phyloP scores from a whole-genome alignment of 805 yeast genomes.

The Candida insectalens region DNA sequence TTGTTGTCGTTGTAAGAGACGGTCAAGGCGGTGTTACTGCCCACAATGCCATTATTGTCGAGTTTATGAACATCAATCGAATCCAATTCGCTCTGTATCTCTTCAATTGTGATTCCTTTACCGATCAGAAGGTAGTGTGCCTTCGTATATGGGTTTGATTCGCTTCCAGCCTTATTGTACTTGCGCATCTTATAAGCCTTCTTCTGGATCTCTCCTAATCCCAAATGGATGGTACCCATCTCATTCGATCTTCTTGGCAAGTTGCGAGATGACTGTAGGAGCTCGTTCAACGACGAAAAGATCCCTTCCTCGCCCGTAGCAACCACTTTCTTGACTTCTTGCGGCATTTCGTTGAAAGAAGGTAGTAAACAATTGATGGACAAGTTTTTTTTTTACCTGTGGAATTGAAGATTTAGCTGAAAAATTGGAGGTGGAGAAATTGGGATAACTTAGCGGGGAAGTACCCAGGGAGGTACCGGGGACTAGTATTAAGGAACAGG shows the following conservation, averaged over 20 bases:
- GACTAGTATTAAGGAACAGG: too few species aligned
- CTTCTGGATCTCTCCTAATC: constrained; percentile 67
- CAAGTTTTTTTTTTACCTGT: not conserved
- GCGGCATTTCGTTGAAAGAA: too few species aligned
- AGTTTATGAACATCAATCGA: constrained; percentile 23
- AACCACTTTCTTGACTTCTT: not conserved
- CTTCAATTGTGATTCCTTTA: constrained; percentile 81
- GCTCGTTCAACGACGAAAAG: constrained; percentile 43
- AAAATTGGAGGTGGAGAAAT: too few species aligned
- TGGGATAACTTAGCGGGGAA: too few species aligned
- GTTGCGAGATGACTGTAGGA: constrained; percentile 67
- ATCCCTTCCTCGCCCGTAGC: constrained; percentile 4
- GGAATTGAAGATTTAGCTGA: too few species aligned
- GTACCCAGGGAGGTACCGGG: too few species aligned
- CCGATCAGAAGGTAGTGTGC: constrained; percentile 87
- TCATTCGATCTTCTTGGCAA: constrained; percentile 59
- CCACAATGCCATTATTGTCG: constrained; percentile 3
- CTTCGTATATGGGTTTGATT: constrained; percentile 40
- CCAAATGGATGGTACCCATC: constrained; percentile 72
- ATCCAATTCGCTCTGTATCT: constrained; percentile 54
- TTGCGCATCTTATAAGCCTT: constrained; percentile 52
- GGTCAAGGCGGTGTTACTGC: not conserved
- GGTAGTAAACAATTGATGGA: too few species aligned
- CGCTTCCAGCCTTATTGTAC: constrained; percentile 25
- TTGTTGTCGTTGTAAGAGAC: not conserved